Conservation (phyloP, 2,329 filamentous ascomycete species). For the Sordariomycetes sp. region DNA sequence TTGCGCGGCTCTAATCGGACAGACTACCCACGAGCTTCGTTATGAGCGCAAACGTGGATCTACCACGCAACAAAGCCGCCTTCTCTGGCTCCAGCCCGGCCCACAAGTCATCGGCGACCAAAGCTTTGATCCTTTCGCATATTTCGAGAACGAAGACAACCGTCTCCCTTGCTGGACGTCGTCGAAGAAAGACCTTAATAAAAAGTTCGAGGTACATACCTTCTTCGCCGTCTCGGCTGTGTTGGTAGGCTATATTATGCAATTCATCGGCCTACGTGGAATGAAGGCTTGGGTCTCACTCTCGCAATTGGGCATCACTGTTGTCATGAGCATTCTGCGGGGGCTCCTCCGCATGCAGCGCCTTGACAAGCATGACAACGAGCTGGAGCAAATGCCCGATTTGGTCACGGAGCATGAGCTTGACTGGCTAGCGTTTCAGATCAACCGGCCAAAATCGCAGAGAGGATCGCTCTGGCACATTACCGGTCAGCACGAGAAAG, state of each 20-base stretch:
- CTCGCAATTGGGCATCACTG: constrained; percentile 8
- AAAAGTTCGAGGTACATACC: constrained; percentile 2
- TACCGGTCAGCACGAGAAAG: neutral
- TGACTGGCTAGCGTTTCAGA: constrained; percentile 12
- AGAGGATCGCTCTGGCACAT: neutral
- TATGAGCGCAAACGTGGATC: constrained; percentile 1
- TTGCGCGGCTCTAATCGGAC: constrained; percentile 12
- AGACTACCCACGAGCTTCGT: constrained; percentile 8
- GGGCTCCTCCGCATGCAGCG: constrained; percentile 9
- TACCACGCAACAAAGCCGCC: neutral
- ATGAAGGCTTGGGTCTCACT: constrained; percentile 11
- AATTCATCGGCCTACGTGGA: constrained; percentile 13
- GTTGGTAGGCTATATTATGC: constrained; percentile 9
- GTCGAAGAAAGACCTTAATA: constrained; percentile 4
- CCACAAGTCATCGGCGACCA: constrained; percentile 13
- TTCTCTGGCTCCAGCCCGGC: constrained; percentile 13
- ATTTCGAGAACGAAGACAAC: constrained; percentile 7
- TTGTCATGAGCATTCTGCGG: constrained; percentile 11
- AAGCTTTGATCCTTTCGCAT: constrained; percentile 12
- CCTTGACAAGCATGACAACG: constrained; percentile 7
- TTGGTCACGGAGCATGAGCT: constrained; percentile 10
- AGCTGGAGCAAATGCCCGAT: constrained; percentile 6
- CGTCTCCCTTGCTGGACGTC: constrained; percentile 5
- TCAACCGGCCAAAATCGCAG: neutral
- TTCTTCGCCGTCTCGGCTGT: constrained; percentile 5